phyloP scores from a whole-genome alignment of 208 protist genomes.

The Leishmania gerbilli region DNA sequence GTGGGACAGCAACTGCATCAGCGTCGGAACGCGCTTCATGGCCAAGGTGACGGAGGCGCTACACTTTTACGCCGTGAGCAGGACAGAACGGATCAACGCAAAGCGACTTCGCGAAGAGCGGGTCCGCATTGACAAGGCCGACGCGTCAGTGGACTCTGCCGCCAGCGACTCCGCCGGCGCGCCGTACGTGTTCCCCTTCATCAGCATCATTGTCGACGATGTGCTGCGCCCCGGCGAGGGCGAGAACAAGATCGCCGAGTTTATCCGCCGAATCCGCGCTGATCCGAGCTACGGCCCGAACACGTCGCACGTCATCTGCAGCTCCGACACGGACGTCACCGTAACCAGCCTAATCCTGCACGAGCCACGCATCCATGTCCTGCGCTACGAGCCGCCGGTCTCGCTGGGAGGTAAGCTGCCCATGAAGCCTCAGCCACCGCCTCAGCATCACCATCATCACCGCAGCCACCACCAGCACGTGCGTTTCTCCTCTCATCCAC shows the following conservation, averaged over 20 bases:
- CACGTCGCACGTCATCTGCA: constrained; percentile 98
- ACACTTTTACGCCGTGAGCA: constrained; percentile 80
- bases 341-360: constrained; percentile 97
- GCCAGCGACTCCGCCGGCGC: not conserved
- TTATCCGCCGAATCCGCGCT: constrained; percentile 72
- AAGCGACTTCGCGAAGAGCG: constrained; percentile 64
- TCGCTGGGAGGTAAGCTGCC: constrained; percentile 39
- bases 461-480: constrained; percentile 9
- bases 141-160: not conserved
- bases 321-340: constrained; percentile 99
- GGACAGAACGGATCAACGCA: constrained; percentile 84
- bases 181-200: constrained; percentile 25
- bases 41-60: constrained; percentile 69
- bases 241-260: constrained; percentile 91
- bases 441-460: constrained; percentile 11
- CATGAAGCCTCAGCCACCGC: constrained; percentile 10
- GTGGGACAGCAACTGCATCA: constrained; percentile 90
- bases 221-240: constrained; percentile 97
- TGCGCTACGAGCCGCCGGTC: constrained; percentile 95
- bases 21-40: constrained; percentile 87
- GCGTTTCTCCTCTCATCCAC: constrained; percentile 4
- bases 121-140: not conserved
- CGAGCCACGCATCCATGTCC: constrained; percentile 96
- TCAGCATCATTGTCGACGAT: constrained; percentile 95
- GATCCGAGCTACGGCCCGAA: constrained; percentile 97